Evolutionary conservation across 148 eudicot species (phyloP).

Genomic region (Chenopodium quinoa): DNA sequence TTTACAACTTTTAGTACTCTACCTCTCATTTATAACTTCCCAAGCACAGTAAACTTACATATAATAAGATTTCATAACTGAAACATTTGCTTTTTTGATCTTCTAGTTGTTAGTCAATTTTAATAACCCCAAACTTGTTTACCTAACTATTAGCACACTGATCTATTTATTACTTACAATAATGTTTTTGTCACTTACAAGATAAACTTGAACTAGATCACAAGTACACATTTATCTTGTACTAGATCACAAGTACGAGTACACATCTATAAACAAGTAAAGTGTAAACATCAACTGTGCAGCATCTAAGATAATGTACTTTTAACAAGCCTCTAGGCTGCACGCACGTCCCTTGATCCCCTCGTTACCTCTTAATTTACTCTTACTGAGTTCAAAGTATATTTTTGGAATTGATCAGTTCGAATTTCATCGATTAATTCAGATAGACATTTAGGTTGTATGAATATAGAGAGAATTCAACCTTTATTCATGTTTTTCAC

Average conservation of each 20-base stretch:
- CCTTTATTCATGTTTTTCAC: no score
- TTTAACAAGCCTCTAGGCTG: neutral
- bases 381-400: no score
- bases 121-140: neutral
- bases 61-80: neutral
- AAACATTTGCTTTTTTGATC: neutral
- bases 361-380: no score
- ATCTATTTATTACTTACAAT: neutral
- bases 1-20: slow-evolving; percentile 23
- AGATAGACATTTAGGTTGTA: no score
- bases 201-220: neutral
- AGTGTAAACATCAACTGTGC: neutral
- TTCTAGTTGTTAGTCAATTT: neutral
- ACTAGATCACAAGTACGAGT: neutral
- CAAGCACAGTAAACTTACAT: neutral
- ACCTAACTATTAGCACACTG: neutral
- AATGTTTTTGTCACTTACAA: neutral
- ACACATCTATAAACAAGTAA: neutral
- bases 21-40: neutral
- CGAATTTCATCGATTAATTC: no score
- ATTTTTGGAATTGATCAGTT: no score
- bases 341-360: no score
- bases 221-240: no score
- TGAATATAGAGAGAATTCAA: no score
- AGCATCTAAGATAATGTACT: neutral